These are phyloP conservation scores for Coemansia sp. DNA, from an alignment of 371 early-diverging fungal species.

Conservation along the genomic window DNA sequence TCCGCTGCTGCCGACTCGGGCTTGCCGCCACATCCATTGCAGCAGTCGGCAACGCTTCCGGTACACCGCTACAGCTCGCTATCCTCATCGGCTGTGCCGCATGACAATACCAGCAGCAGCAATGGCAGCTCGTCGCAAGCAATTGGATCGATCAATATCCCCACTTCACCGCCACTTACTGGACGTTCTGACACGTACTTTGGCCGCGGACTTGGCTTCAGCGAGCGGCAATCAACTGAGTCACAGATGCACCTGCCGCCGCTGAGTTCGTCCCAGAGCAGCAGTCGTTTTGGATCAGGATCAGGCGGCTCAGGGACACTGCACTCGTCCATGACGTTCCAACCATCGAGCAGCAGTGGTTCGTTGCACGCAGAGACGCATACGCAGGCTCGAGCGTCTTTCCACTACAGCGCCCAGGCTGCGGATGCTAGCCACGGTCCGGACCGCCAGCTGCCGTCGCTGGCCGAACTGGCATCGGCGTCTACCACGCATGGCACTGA, in stretches of 20 bases:
- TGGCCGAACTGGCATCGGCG: constrained; percentile 44
- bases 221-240: constrained; percentile 1
- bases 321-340: constrained; percentile 21
- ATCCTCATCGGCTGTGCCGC: not conserved
- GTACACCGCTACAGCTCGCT: not conserved
- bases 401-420: not conserved
- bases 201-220: constrained; percentile 9
- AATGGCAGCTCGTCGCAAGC: constrained; percentile 10
- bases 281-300: not conserved
- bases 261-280: constrained; percentile 19
- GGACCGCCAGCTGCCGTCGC: constrained; percentile 43
- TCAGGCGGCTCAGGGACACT: constrained; percentile 10
- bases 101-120: not conserved
- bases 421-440: constrained; percentile 8
- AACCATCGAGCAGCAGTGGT: constrained; percentile 10
- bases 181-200: constrained; percentile 32
- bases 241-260: constrained; percentile 31
- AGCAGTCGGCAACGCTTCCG: constrained; percentile 35
- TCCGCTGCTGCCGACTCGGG: not conserved
- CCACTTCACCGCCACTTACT: constrained; percentile 41
- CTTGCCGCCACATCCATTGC: constrained; percentile 15
- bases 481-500: constrained; percentile 28
- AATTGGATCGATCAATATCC: constrained; percentile 40
- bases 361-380: constrained; percentile 1
- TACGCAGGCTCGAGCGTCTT: constrained; percentile 1